phyloP scores from a whole-genome alignment of 148 eudicot species.

The Rhododendron ferrugineum region DNA sequence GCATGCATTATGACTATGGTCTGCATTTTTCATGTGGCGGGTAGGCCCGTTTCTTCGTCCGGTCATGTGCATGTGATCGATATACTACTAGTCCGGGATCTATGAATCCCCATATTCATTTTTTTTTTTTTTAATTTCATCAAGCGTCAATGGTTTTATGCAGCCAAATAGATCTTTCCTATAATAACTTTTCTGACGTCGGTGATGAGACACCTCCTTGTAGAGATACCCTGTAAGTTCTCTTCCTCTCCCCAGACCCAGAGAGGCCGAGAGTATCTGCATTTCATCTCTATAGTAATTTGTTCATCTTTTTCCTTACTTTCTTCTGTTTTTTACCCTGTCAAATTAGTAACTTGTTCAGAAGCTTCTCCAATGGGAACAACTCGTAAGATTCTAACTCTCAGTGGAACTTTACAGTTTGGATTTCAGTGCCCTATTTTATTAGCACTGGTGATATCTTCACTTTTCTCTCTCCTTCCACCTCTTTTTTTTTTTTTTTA shows the following conservation, averaged over 20 bases:
- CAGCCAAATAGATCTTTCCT: slow-evolving; percentile 59
- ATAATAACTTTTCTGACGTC: slow-evolving; percentile 39
- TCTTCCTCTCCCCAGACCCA: neutral
- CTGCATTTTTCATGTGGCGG: neutral
- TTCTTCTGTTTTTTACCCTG: neutral
- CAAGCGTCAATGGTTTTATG: neutral
- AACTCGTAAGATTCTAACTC: slow-evolving; percentile 30
- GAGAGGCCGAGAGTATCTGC: neutral
- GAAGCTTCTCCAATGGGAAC: slow-evolving; percentile 34
- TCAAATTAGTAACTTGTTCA: slow-evolving; percentile 43
- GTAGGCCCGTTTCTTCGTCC: neutral
- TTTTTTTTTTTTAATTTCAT: neutral
- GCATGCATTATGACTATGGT: neutral
- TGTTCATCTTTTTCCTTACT: neutral
- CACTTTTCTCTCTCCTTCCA: neutral
- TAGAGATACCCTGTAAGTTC: slow-evolving; percentile 34
- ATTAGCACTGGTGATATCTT: neutral
- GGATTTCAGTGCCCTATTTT: neutral
- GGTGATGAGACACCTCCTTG: slow-evolving; percentile 28
- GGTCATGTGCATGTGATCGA: neutral
- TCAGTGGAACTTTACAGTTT: neutral
- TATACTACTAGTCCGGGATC: neutral
- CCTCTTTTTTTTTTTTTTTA: too few relatives aligned
- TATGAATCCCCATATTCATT: neutral
- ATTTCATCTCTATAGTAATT: neutral